Base-by-base conservation (phyloP, 2,329 filamentous ascomycete genomes). In the Colletotrichum camelliae region DNA sequence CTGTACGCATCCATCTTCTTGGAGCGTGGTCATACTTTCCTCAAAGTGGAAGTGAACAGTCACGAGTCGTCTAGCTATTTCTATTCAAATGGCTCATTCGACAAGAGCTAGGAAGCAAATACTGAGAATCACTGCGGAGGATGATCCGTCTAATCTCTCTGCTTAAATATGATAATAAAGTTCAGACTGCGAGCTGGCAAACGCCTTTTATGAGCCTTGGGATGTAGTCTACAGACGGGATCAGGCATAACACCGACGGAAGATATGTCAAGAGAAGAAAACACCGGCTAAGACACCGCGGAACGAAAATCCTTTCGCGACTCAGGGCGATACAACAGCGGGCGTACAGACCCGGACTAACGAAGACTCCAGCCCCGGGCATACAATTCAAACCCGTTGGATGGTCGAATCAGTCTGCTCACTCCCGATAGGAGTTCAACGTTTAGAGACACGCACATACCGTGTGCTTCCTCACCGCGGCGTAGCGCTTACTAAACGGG, bases 321-420 rank as follows among this genome's bases (percentile, higher is more conserved):
- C n/a, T 48, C n/a, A 21, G 21, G 21, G 21, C 18, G 43, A 48
- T 1, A 48, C 43, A 48, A 48, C n/a, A 21, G 9, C 1, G 21
- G n/a, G 13, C 43, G 0, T 48, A 7, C 10, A 1, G 3, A 1
- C 43, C 43, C 18, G 3, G 10, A 48, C 43, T 48, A 4, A 4
- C 43, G 2, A 48, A 7, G 21, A 12, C 29, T 29, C 29, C 4
- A 7, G 43, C 18, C 7, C 43, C 21, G 0, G 3, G 10, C n/a
- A 48, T 48, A 4, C 4, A 10, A 7, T 4, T 4, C 5, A 2
- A 48, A 13, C 3, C 10, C 0, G n/a, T 13, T 48, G 6, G 1
- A 21, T 6, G n/a, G 0, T 48, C 43, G 5, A 48, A 48, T 48
- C n/a, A 21, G 10, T 0, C 2, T 48, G 0, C 5, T 21, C 43